Conservation (phyloP, 2,329 filamentous ascomycete genomes). For the Cladobotryum protrusum region DNA sequence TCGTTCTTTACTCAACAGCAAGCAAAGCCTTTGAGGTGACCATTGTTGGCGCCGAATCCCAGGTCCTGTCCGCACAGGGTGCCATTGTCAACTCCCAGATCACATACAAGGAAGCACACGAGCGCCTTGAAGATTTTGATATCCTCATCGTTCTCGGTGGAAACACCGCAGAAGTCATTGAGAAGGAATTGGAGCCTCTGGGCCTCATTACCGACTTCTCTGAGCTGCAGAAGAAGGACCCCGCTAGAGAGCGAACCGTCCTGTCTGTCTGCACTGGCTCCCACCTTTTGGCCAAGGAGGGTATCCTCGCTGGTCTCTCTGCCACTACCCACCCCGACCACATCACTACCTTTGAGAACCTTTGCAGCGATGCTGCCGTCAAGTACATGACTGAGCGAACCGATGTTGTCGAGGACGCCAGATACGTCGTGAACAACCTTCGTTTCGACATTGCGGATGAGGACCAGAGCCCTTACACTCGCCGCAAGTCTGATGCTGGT, state of each 20-base stretch:
- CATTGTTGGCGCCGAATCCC: slow-evolving; percentile 46
- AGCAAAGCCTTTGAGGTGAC: slow-evolving; percentile 55
- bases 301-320: slow-evolving; percentile 70
- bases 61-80: slow-evolving; percentile 55
- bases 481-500: slow-evolving; percentile 63
- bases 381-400: slow-evolving; percentile 68
- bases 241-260: slow-evolving; percentile 72
- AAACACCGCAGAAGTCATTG: slow-evolving; percentile 55
- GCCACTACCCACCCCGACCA: slow-evolving; percentile 79
- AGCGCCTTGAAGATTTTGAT: slow-evolving; percentile 69
- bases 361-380: slow-evolving; percentile 68
- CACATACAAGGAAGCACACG: slow-evolving; percentile 70
- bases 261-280: slow-evolving; percentile 75
- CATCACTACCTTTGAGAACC: slow-evolving; percentile 73
- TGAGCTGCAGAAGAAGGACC: slow-evolving; percentile 73
- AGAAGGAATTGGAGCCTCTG: slow-evolving; percentile 63
- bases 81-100: slow-evolving; percentile 68
- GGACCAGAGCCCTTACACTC: slow-evolving; percentile 78
- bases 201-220: slow-evolving; percentile 68
- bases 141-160: slow-evolving; percentile 74
- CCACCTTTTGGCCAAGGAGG: slow-evolving; percentile 69
- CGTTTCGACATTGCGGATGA: slow-evolving; percentile 78
- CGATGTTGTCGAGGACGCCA: slow-evolving; percentile 72
- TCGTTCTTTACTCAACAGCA: slow-evolving; percentile 27
- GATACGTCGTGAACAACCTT: slow-evolving; percentile 88